Evolutionary conservation across 2,329 filamentous ascomycete species (phyloP), one percentile per base, ranked within the genome.

Genomic region (Dothidotthia symphoricarpi): DNA sequence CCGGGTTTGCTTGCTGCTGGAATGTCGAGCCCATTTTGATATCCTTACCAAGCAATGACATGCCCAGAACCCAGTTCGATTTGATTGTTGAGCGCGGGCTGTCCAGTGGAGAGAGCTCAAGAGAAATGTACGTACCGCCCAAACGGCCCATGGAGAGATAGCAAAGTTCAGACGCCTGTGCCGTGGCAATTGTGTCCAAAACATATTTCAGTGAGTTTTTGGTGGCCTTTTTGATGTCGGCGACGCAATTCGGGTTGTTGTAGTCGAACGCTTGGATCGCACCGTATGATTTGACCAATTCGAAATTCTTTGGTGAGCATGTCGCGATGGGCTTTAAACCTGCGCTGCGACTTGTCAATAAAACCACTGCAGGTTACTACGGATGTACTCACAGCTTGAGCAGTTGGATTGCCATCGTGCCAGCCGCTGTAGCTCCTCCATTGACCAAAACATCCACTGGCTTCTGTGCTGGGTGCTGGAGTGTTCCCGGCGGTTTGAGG

Each of bases 181-280:
- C n/a, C n/a, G n/a, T n/a, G n/a, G n/a, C n/a, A n/a, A n/a, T n/a
- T n/a, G n/a, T n/a, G n/a, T 78, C 75, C 26, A 74, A 66, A n/a
- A 61, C 70, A 34, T 70, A 59, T 24, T 51, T 53, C 1, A 77
- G 61, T 25, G 49, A 50, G 53, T 72, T 66, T 3, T 67, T 55
- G 2, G 72, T 74, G 49, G 64, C 60, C 14, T 59, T 57, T 14
- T 64, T 61, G 55, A 78, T 76, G 24, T 73, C 63, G 24, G 61
- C 54, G 2, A 62, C 63, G 28, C 60, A 64, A n/a, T 63, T 66
- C 0, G 69, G 62, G 15, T 66, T 64, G 26, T 62, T 63, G 61
- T 77, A 77, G 57, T 77, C 71, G 49, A 76, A 75, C 9, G 63
- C 66, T 39, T 51, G 57, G 34, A 65, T 62, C 1, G 73, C 74